These are phyloP conservation scores for Protostelium mycophagum DNA, from an alignment of 78 protist species.

Conservation along the genomic window DNA sequence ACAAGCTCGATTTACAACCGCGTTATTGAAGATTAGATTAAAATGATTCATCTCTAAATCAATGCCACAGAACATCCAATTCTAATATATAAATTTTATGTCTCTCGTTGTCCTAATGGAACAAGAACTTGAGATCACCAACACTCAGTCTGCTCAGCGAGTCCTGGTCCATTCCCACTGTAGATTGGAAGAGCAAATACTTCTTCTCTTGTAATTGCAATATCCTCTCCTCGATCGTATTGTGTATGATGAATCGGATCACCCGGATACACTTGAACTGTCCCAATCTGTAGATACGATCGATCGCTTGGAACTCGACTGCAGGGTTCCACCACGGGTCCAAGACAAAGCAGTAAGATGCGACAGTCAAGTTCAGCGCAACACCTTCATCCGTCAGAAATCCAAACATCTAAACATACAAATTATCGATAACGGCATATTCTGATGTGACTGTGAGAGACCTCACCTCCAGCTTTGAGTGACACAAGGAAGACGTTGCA, in stretches of 20 bases:
- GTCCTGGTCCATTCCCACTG: not conserved
- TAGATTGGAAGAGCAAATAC: not conserved
- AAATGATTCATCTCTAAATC: no score
- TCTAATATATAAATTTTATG: no score
- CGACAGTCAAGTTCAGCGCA: slow-evolving; percentile 51
- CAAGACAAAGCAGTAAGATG: slow-evolving; percentile 7
- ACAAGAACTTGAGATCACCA: not conserved
- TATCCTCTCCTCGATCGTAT: slow-evolving; percentile 56
- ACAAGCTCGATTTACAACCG: no score
- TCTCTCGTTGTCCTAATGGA: no score
- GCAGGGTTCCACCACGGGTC: slow-evolving; percentile 18
- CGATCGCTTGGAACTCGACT: slow-evolving; percentile 30
- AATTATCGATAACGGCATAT: not conserved
- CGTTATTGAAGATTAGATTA: no score
- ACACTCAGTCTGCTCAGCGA: not conserved
- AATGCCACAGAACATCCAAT: no score
- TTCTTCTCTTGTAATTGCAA: slow-evolving; percentile 53
- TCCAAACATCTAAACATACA: not conserved
- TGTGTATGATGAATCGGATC: slow-evolving; percentile 31
- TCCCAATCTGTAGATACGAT: slow-evolving; percentile 51
- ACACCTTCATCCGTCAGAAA: slow-evolving; percentile 36
- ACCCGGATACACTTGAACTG: slow-evolving; percentile 30
- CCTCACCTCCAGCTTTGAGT: slow-evolving; percentile 18
- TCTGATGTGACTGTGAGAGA: no score
- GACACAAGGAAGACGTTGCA: slow-evolving; percentile 39